Evolutionary conservation across 768 basidiomycete species (phyloP).

Genomic region (Pleurotus pulmonarius): DNA sequence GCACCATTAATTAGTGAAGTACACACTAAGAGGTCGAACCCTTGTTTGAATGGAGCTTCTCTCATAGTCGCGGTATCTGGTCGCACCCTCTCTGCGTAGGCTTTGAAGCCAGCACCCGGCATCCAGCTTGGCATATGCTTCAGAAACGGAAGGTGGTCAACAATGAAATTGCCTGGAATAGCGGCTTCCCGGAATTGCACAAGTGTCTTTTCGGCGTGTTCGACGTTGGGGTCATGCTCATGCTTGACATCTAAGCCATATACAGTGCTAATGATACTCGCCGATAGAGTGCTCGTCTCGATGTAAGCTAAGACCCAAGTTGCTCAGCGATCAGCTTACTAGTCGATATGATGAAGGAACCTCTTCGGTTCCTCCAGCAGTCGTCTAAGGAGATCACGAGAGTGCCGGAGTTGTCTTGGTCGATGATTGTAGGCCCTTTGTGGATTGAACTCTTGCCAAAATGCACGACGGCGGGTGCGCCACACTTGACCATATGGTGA

Average conservation of each 20-base stretch:
- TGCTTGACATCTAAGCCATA: neutral
- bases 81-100: neutral
- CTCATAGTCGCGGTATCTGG: neutral
- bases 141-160: conserved; percentile 1
- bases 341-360: conserved; percentile 28
- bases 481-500: conserved; percentile 38
- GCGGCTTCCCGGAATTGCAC: neutral
- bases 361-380: conserved; percentile 32
- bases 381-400: conserved; percentile 26
- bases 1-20: neutral
- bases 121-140: neutral
- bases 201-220: neutral
- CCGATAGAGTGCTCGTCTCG: neutral
- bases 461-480: conserved; percentile 37
- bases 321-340: conserved; percentile 24
- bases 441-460: conserved; percentile 36
- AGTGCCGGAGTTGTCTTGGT: conserved; percentile 22
- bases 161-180: neutral
- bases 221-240: neutral
- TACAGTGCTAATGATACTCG: neutral
- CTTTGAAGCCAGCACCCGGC: neutral
- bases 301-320: neutral
- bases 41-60: conserved; percentile 6
- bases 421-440: conserved; percentile 26
- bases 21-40: conserved; percentile 23